These are phyloP conservation scores for Zelopaecilomyces penicillatus DNA, from an alignment of 2,329 filamentous ascomycete genomes.

Conservation along the genomic window DNA sequence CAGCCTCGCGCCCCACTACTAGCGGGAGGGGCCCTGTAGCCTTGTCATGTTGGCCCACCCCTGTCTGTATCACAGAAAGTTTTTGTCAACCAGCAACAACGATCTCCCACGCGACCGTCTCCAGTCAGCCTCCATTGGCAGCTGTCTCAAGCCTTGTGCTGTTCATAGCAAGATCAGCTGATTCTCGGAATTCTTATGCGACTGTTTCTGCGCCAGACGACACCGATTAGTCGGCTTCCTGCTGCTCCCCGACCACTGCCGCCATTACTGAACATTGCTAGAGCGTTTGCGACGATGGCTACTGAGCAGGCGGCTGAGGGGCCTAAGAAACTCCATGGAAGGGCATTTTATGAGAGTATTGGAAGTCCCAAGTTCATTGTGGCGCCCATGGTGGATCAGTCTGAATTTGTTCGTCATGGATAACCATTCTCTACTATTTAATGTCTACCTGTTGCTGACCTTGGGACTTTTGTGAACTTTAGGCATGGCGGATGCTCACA, in stretches of 20 bases:
- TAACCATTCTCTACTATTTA: neutral
- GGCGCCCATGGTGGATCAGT: conserved; percentile 97
- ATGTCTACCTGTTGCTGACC: neutral
- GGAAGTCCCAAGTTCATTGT: conserved; percentile 85
- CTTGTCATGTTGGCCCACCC: no score
- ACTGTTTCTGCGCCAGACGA: no score
- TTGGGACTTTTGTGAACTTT: neutral
- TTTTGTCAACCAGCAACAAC: no score
- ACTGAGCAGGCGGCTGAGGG: conserved; percentile 13
- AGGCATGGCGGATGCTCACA: conserved; percentile 97
- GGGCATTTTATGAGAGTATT: conserved; percentile 91
- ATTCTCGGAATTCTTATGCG: neutral
- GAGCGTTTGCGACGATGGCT: conserved; percentile 25
- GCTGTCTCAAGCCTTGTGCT: neutral
- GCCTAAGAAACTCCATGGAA: conserved; percentile 61
- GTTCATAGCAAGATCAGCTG: conserved; percentile 6
- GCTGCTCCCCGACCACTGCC: no score
- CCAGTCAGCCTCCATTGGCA: neutral
- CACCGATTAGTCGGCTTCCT: no score
- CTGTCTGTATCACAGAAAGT: no score
- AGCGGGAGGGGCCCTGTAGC: neutral
- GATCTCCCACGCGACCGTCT: no score
- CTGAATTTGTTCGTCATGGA: conserved; percentile 70
- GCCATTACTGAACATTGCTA: conserved; percentile 2
- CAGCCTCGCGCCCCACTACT: conserved; percentile 2